These are phyloP conservation scores for Gossypium aridum DNA, from an alignment of 441 rosid genomes.

Conservation along the genomic window DNA sequence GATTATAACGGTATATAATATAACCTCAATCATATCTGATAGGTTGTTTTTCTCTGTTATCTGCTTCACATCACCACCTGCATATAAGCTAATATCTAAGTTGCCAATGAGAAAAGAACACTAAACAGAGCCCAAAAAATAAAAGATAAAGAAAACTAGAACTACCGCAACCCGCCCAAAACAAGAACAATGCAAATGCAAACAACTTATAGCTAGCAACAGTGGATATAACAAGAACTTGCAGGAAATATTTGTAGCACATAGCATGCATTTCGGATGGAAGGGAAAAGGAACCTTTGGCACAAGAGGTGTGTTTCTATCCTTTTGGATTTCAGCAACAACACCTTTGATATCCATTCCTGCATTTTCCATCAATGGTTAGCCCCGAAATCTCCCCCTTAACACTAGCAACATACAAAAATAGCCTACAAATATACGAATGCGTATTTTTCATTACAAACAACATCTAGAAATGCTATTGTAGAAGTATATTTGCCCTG, in stretches of 20 bases:
- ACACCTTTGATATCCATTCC: conserved; percentile 98
- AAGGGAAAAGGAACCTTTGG: conserved; percentile 54
- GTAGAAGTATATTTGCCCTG: background rate
- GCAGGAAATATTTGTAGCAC: conserved; percentile 6
- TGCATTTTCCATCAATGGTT: conserved; percentile 44
- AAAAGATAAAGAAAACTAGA: background rate
- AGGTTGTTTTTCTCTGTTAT: conserved; percentile 52
- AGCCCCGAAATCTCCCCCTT: conserved; percentile 28
- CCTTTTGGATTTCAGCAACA: conserved; percentile 79
- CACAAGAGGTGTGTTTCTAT: conserved; percentile 75
- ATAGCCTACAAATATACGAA: background rate
- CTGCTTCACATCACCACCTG: conserved; percentile 91
- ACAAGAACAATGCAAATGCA: background rate
- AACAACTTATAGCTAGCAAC: conserved; percentile 4
- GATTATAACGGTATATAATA: conserved; percentile 13
- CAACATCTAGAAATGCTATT: background rate
- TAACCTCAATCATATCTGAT: conserved; percentile 79
- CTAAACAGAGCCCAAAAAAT: background rate
- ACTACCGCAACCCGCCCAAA: background rate
- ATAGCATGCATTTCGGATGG: background rate
- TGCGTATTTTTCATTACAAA: background rate
- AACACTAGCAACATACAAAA: conserved; percentile 11
- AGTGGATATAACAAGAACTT: background rate
- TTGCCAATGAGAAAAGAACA: conserved; percentile 22
- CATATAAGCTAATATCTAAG: conserved; percentile 43